Percentiles rank a stretch among this genome's conserved stretches.
phyloP scores from a whole-genome alignment of 2,329 filamentous ascomycete genomes.

The Sarocladium kiliense region DNA sequence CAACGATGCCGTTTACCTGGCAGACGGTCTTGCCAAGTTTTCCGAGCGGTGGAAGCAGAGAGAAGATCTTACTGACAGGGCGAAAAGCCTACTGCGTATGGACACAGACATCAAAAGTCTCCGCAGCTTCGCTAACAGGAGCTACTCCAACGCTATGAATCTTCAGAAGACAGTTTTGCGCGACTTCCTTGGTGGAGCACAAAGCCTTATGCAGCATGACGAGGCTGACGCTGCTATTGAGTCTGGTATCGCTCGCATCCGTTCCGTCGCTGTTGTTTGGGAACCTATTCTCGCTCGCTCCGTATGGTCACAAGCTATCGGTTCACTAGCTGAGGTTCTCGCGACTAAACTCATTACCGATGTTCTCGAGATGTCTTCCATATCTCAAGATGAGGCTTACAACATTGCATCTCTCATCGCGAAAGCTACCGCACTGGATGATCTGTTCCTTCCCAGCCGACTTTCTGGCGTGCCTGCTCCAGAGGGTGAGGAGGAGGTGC shows the following conservation, averaged over 20 bases:
- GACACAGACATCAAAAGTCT: conserved; percentile 56
- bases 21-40: conserved; percentile 49
- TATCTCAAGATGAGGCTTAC: conserved; percentile 61
- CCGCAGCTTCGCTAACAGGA: conserved; percentile 55
- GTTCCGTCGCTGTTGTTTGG: conserved; percentile 51
- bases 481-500: conserved; percentile 34
- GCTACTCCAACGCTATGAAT: conserved; percentile 56
- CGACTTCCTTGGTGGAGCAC: conserved; percentile 55
- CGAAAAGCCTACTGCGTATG: conserved; percentile 50
- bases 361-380: conserved; percentile 56
- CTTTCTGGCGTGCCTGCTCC: conserved; percentile 17
- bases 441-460: conserved; percentile 50
- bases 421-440: conserved; percentile 52
- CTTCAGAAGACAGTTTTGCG: conserved; percentile 57
- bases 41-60: conserved; percentile 46
- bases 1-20: conserved; percentile 61
- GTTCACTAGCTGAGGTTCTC: conserved; percentile 53
- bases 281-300: conserved; percentile 53
- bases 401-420: conserved; percentile 54
- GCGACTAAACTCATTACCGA: conserved; percentile 56
- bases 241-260: conserved; percentile 46
- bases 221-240: conserved; percentile 49
- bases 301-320: conserved; percentile 58
- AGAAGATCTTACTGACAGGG: conserved; percentile 43
- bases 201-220: conserved; percentile 55